Evolutionary conservation across 208 protist genomes (phyloP).

Genomic region (Trypanosoma lewisi): DNA sequence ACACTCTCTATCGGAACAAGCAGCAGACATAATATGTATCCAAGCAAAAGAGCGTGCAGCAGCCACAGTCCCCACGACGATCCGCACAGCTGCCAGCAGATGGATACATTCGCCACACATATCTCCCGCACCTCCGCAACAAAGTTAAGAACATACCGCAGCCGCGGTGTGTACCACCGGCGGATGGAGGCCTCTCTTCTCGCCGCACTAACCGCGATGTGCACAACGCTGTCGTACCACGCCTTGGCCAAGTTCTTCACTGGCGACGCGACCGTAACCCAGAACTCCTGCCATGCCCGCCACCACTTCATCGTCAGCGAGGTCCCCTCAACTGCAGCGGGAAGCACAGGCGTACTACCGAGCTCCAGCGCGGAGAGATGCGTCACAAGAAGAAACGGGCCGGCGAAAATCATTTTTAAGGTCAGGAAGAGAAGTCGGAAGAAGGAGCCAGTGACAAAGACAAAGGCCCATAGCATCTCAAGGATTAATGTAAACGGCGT

Average conservation of each 20-base stretch:
- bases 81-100: conserved; percentile 32
- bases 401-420: conserved; percentile 49
- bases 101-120: conserved; percentile 29
- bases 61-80: conserved; percentile 11
- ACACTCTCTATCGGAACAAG: neutral
- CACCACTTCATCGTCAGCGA: conserved; percentile 61
- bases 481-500: conserved; percentile 50
- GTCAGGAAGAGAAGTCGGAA: conserved; percentile 39
- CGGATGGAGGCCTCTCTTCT: conserved; percentile 69
- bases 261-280: conserved; percentile 70
- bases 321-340: conserved; percentile 42
- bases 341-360: conserved; percentile 23
- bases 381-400: conserved; percentile 47
- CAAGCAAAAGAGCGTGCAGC: neutral
- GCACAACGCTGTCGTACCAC: conserved; percentile 69
- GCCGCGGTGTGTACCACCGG: conserved; percentile 49
- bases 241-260: conserved; percentile 80
- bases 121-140: conserved; percentile 27
- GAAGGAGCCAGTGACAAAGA: conserved; percentile 32
- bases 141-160: conserved; percentile 12
- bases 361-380: conserved; percentile 36
- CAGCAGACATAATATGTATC: neutral
- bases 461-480: conserved; percentile 36
- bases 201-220: conserved; percentile 41
- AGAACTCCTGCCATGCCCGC: conserved; percentile 72